These are phyloP conservation scores for Leccinum uliginosum DNA, from an alignment of 768 basidiomycete genomes.

Conservation along the genomic window DNA sequence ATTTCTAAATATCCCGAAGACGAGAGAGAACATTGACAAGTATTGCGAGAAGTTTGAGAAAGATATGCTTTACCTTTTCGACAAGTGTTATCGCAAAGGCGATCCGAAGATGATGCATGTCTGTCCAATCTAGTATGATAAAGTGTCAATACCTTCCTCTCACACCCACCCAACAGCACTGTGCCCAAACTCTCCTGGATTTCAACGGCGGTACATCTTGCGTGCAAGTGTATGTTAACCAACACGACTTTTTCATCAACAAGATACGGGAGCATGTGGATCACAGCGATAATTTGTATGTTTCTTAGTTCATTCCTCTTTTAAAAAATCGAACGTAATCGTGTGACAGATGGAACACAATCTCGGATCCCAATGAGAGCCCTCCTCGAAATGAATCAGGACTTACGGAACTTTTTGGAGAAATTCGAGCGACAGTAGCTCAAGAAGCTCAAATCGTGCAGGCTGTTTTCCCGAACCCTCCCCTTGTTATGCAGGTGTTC, in stretches of 20 bases:
- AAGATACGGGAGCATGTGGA: constrained; percentile 65
- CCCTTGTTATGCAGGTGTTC: constrained; percentile 97
- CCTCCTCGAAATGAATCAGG: constrained; percentile 80
- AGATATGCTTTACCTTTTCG: constrained; percentile 95
- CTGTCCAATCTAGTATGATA: constrained; percentile 23
- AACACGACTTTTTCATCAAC: constrained; percentile 99
- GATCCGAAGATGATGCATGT: constrained; percentile 99
- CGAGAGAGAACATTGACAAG: constrained; percentile 87
- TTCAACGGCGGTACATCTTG: constrained; percentile 98
- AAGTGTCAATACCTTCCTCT: constrained; percentile 6
- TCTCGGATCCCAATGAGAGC: constrained; percentile 75
- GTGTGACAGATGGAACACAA: constrained; percentile 64
- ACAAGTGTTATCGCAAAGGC: constrained; percentile 91
- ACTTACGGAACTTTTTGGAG: constrained; percentile 71
- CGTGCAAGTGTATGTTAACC: constrained; percentile 98
- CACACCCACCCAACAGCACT: constrained; percentile 61
- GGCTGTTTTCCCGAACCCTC: constrained; percentile 96
- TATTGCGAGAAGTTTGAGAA: constrained; percentile 99
- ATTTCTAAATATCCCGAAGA: constrained; percentile 40
- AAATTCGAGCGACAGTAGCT: constrained; percentile 87
- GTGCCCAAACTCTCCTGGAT: constrained; percentile 92
- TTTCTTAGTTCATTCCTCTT: constrained; percentile 16
- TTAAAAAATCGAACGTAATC: not conserved
- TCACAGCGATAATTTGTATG: constrained; percentile 56
- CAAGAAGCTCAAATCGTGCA: constrained; percentile 98